Conservation (phyloP, 805 yeast genomes). For the Wickerhamomyces pijperi region DNA sequence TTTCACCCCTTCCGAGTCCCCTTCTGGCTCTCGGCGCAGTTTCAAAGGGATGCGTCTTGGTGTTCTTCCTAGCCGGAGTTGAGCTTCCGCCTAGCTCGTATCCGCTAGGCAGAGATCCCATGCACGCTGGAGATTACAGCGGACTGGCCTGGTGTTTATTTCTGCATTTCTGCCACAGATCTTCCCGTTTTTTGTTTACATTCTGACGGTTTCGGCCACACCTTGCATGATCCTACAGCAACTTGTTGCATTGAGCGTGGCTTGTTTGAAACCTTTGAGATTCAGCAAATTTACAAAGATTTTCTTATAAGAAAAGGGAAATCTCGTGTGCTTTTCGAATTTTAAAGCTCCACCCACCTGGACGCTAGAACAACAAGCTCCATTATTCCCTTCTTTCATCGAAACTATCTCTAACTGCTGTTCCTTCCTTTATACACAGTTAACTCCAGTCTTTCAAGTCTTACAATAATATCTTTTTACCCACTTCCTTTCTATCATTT, state of each 20-base stretch:
- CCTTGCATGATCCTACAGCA: background rate
- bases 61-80: no score
- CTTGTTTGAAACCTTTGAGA: background rate
- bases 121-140: no score
- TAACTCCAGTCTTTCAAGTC: conserved; percentile 5
- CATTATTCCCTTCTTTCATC: background rate
- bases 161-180: no score
- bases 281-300: background rate
- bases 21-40: no score
- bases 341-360: background rate
- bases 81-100: no score
- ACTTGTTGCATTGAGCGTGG: background rate
- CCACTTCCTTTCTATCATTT: conserved; percentile 5
- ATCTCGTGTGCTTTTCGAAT: background rate
- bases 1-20: no score
- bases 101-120: no score
- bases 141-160: no score
- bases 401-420: conserved; percentile 16
- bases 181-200: no score
- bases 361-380: background rate
- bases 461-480: conserved; percentile 3
- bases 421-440: conserved; percentile 23
- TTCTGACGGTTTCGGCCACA: background rate
- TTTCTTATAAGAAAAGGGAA: background rate
- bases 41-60: no score